These are phyloP conservation scores for Ophiostoma ulmi DNA, from an alignment of 2,329 filamentous ascomycete genomes.

Conservation along the genomic window DNA sequence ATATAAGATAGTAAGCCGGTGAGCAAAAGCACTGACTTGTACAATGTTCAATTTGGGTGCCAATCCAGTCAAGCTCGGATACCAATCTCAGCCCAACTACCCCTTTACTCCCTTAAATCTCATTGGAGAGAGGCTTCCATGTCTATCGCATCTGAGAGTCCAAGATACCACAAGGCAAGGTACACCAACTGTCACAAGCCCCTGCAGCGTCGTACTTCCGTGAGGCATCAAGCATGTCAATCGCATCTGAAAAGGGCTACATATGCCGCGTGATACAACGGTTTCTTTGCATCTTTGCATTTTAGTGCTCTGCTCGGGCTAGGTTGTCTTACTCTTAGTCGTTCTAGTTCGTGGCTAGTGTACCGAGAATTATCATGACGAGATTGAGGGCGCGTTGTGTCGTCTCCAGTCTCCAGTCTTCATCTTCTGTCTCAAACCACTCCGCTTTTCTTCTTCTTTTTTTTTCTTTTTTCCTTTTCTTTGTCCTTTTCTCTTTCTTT, in stretches of 20 bases:
- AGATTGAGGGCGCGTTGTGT: neutral
- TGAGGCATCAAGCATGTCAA: neutral
- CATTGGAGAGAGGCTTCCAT: too few relatives aligned
- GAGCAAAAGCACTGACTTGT: too few relatives aligned
- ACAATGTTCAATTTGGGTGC: too few relatives aligned
- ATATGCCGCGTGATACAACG: conserved; percentile 9
- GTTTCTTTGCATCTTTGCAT: neutral
- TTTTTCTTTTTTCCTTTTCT: too few relatives aligned
- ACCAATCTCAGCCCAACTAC: neutral
- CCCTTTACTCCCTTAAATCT: neutral
- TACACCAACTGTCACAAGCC: conserved; percentile 1
- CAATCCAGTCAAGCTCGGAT: neutral
- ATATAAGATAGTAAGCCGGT: too few relatives aligned
- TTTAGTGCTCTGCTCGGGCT: neutral
- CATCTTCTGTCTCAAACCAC: neutral
- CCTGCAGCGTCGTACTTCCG: conserved; percentile 8
- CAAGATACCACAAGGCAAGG: neutral
- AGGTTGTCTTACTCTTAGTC: neutral
- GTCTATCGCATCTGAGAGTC: neutral
- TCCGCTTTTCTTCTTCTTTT: neutral
- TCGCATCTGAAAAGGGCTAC: conserved; percentile 15
- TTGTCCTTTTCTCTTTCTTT: too few relatives aligned
- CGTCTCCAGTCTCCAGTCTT: neutral
- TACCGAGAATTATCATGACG: conserved; percentile 8
- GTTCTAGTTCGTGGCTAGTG: neutral